Evolutionary conservation across 805 yeast species (phyloP).

Genomic region (Yamadazyma ubonensis): DNA sequence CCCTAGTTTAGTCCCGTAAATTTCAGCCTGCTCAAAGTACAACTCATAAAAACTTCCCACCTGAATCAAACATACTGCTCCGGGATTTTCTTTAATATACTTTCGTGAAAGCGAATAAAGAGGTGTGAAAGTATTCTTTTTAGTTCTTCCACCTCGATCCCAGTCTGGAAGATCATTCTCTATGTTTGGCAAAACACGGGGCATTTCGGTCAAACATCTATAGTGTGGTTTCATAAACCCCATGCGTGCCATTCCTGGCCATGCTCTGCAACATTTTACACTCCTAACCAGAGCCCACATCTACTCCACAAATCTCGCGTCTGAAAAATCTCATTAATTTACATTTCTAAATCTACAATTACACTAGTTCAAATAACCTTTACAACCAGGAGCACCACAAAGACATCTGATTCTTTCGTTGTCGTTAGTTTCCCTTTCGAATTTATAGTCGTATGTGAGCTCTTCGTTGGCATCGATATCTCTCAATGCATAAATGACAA

Average conservation of each 20-base stretch:
- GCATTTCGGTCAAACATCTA: too few relatives aligned
- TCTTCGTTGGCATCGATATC: constrained; percentile 90
- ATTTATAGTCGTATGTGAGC: constrained; percentile 92
- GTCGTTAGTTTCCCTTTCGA: constrained; percentile 86
- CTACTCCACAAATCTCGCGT: not conserved
- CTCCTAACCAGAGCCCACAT: too few relatives aligned
- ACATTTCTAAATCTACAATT: constrained; percentile 3
- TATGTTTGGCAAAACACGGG: too few relatives aligned
- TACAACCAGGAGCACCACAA: constrained; percentile 94
- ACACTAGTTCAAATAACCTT: constrained; percentile 75
- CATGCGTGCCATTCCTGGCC: not conserved
- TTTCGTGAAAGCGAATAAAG: constrained; percentile 32
- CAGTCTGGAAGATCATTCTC: constrained; percentile 20
- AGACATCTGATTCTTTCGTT: constrained; percentile 86
- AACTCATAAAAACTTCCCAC: constrained; percentile 87
- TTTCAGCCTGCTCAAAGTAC: constrained; percentile 84
- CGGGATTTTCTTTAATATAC: constrained; percentile 34
- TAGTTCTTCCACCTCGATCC: constrained; percentile 43
- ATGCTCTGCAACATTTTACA: not conserved
- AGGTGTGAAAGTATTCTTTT: constrained; percentile 32
- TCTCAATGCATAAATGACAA: constrained; percentile 88
- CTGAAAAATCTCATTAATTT: not conserved
- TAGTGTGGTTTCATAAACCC: too few relatives aligned
- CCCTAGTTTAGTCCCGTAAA: constrained; percentile 67
- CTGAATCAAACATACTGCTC: constrained; percentile 54